phyloP scores from a whole-genome alignment of 2,329 filamentous ascomycete species.

The Diaporthe ampelina region DNA sequence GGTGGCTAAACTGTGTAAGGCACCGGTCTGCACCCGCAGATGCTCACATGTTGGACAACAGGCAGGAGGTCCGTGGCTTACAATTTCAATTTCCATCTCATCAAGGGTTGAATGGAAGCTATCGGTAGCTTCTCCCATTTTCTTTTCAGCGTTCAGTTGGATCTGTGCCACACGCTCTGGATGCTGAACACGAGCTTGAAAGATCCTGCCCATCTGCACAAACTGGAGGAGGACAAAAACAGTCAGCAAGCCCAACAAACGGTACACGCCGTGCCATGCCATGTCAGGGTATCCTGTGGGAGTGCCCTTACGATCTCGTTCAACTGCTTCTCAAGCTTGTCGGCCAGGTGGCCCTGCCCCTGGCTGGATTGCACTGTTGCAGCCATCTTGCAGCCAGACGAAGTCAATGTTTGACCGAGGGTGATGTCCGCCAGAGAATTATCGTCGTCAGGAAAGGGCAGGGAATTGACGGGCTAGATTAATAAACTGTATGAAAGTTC shows the following conservation, averaged over 20 bases:
- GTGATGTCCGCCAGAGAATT: neutral
- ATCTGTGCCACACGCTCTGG: constrained; percentile 38
- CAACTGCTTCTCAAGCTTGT: constrained; percentile 39
- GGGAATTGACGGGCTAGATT: neutral
- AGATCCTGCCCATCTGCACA: constrained; percentile 41
- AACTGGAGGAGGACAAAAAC: constrained; percentile 17
- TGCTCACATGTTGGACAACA: neutral
- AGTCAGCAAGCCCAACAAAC: constrained; percentile 20
- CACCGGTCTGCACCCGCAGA: neutral
- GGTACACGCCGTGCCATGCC: neutral
- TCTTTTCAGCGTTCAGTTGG: constrained; percentile 36
- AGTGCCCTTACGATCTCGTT: constrained; percentile 38
- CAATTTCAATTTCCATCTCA: constrained; percentile 41
- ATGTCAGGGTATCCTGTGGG: neutral
- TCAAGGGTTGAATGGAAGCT: constrained; percentile 42
- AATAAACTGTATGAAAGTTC: neutral
- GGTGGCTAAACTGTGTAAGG: neutral
- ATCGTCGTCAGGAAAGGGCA: neutral
- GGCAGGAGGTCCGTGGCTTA: constrained; percentile 22
- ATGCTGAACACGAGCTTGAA: constrained; percentile 28
- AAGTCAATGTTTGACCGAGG: neutral
- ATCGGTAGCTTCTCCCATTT: constrained; percentile 39
- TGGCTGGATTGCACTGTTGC: constrained; percentile 7
- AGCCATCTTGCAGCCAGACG: constrained; percentile 3
- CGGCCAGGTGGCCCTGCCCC: constrained; percentile 37